Evolutionary conservation across 345 rosid genomes (phyloP), one percentile per base, ranked within the genome.

Genomic region (Geranium brycei): DNA sequence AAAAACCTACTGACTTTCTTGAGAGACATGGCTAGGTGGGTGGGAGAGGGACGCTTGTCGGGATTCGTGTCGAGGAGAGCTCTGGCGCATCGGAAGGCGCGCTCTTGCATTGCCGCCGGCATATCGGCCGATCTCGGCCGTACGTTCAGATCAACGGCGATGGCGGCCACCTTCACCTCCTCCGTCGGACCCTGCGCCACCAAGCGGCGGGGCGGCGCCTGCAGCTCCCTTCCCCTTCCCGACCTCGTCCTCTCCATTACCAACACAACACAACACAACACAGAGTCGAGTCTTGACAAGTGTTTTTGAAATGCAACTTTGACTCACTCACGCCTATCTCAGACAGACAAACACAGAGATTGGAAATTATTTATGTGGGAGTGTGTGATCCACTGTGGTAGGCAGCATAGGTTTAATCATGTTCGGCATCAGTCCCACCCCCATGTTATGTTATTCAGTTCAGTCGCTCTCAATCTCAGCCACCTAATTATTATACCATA

Each of bases 51-150:
- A 11, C 62, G 65, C 60, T 68, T 58, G 7, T 69, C 60, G 15
- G 67, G 63, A 61, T 71, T 69, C 2, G 81, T 32, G 58, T 75
- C 78, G 17, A 75, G 67, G 15, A 73, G 67, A 16, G 65, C 70
- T 61, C 78, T 73, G 58, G 80, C 64, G 66, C 64, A 72, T 16
- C 78, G 63, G 62, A 82, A 71, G 6, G 81, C 83, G 13, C 76
- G 81, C 47, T 79, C 83, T 66, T 79, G 80, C 83, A 79, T 77
- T 19, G 72, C 19, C 1, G 64, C 31, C n/a, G 81, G 70, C 86
- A 82, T 79, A 28, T 77, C 82, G 11, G 83, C 78, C 19, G 83
- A 82, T 75, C 83, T 77, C 78, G 75, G 77, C 66, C 80, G 80
- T n/a, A 82, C 75, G 61, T 82, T 79, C 57, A 82, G 51, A 59